These are phyloP conservation scores for Vigna unguiculata DNA, from an alignment of 306 rosid genomes.

Conservation along the genomic window DNA sequence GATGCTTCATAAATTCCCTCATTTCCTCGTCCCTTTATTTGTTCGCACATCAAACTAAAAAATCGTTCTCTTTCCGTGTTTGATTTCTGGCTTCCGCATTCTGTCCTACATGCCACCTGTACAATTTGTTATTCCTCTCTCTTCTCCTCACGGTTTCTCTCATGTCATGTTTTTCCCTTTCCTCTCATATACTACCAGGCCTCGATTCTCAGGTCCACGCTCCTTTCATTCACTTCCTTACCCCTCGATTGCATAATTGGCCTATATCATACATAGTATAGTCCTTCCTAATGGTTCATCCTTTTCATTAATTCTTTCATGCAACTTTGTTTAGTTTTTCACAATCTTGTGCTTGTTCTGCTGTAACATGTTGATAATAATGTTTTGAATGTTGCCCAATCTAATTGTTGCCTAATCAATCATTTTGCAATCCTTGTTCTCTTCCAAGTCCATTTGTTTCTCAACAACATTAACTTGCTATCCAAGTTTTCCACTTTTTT, in stretches of 20 bases:
- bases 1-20: not conserved
- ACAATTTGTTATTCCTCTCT: not conserved
- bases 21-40: not conserved
- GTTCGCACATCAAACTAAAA: not conserved
- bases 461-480: constrained; percentile 12
- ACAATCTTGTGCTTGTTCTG: constrained; percentile 19
- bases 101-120: not conserved
- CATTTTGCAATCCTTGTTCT: constrained; percentile 31
- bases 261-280: constrained; percentile 10
- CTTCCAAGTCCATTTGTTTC: constrained; percentile 1
- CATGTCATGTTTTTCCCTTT: not conserved
- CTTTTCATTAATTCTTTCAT: not conserved
- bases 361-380: constrained; percentile 18
- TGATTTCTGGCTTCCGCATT: not conserved
- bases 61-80: not conserved
- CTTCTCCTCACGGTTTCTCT: not conserved
- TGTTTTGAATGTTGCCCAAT: not conserved
- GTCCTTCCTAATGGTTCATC: constrained; percentile 10
- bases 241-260: not conserved
- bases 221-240: not conserved
- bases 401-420: constrained; percentile 5
- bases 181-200: not conserved
- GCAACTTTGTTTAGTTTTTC: constrained; percentile 19
- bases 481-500: not conserved
- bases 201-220: not conserved